These are phyloP conservation scores for Allodekkera sacchari DNA, from an alignment of 805 yeast species.

Conservation along the genomic window DNA sequence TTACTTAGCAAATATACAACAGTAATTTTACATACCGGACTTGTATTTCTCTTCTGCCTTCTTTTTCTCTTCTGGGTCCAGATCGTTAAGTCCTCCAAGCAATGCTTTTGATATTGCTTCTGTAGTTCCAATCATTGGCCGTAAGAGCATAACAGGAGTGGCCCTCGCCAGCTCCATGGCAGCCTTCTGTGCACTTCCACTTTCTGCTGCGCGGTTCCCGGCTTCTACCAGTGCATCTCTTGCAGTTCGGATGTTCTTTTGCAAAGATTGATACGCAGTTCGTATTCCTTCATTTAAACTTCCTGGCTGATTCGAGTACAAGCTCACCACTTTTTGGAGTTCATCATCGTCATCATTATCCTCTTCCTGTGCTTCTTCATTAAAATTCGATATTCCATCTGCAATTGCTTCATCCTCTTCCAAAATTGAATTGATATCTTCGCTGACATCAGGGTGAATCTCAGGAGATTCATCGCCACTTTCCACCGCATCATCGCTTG, in stretches of 20 bases:
- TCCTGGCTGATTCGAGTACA: constrained; percentile 79
- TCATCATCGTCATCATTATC: constrained; percentile 10
- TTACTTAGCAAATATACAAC: neutral
- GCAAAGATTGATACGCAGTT: constrained; percentile 68
- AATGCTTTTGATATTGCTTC: constrained; percentile 80
- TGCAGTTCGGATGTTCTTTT: constrained; percentile 58
- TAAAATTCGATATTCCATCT: constrained; percentile 14
- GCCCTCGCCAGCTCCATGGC: constrained; percentile 61
- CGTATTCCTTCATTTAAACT: constrained; percentile 63
- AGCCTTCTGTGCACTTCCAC: constrained; percentile 59
- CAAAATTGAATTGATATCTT: constrained; percentile 4
- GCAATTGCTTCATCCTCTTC: constrained; percentile 9
- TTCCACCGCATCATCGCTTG: no score
- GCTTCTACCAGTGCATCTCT: constrained; percentile 53
- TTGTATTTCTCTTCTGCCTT: constrained; percentile 65
- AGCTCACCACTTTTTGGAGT: constrained; percentile 42
- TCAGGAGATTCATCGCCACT: no score
- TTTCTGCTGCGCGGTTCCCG: constrained; percentile 52
- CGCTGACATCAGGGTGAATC: no score
- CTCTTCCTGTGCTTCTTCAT: constrained; percentile 10
- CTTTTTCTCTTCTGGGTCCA: constrained; percentile 56
- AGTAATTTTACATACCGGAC: neutral
- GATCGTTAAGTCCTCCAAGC: constrained; percentile 74
- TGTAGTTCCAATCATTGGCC: constrained; percentile 89
- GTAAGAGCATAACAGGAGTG: constrained; percentile 69